phyloP scores from a whole-genome alignment of 179 eudicot species.

The Gypsophila paniculata region DNA sequence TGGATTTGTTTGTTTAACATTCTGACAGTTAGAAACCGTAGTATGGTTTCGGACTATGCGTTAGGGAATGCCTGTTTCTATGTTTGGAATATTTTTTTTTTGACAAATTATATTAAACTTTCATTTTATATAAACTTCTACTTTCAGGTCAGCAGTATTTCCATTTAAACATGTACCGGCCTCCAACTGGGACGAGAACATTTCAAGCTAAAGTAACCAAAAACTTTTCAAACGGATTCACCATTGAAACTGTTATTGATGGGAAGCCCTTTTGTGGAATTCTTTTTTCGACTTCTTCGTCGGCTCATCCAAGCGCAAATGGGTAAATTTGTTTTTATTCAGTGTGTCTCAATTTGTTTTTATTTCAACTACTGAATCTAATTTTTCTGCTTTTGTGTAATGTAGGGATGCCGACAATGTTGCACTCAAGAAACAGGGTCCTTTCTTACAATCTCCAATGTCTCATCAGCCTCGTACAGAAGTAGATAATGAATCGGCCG shows the following conservation, averaged over 20 bases:
- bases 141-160: slow-evolving; percentile 39
- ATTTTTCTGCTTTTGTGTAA: slow-evolving; percentile 29
- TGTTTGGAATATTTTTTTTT: neutral
- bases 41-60: neutral
- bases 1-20: slow-evolving; percentile 1
- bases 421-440: slow-evolving; percentile 33
- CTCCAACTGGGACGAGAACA: slow-evolving; percentile 62
- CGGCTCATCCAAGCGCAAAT: slow-evolving; percentile 27
- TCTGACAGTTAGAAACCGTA: neutral
- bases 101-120: neutral
- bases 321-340: slow-evolving; percentile 31
- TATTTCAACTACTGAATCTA: slow-evolving; percentile 11
- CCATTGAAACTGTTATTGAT: slow-evolving; percentile 77
- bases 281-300: slow-evolving; percentile 46
- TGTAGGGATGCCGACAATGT: slow-evolving; percentile 32
- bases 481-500: slow-evolving; percentile 23
- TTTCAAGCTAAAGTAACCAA: slow-evolving; percentile 77
- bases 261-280: slow-evolving; percentile 82
- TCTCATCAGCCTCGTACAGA: slow-evolving; percentile 32
- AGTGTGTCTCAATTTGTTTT: neutral
- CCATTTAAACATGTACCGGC: slow-evolving; percentile 50
- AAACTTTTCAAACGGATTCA: slow-evolving; percentile 50
- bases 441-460: slow-evolving; percentile 31
- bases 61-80: neutral
- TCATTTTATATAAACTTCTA: neutral